A percentile compares a stretch with the other conserved stretches of the same genome.
Evolutionary conservation across 2,329 filamentous ascomycete genomes (phyloP).

Genomic region (Phialophora expanda): DNA sequence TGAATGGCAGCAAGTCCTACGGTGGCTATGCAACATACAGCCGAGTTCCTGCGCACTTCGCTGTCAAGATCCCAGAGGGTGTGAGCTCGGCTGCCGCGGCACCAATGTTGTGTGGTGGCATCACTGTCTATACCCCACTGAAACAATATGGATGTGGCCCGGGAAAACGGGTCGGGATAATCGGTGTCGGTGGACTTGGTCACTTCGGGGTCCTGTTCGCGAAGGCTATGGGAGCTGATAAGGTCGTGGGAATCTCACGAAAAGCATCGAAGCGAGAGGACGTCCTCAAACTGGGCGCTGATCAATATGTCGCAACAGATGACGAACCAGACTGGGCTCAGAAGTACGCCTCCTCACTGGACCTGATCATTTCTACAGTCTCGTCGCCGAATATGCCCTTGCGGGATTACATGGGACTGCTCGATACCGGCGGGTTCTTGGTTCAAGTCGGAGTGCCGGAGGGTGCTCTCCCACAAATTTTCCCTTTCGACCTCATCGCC

Average conservation of each 20-base stretch:
- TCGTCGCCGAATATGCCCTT: conserved; percentile 59
- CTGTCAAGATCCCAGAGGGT: conserved; percentile 49
- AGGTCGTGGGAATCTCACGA: conserved; percentile 62
- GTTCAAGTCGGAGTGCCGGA: conserved; percentile 73
- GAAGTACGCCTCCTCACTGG: conserved; percentile 55
- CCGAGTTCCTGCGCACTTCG: conserved; percentile 54
- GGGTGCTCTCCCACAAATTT: conserved; percentile 52
- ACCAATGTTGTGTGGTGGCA: conserved; percentile 77
- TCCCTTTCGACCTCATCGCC: conserved; percentile 63
- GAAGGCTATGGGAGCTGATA: conserved; percentile 70
- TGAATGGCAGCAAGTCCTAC: conserved; percentile 66
- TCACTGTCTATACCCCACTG: conserved; percentile 74
- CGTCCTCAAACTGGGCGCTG: conserved; percentile 60
- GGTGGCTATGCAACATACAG: conserved; percentile 67
- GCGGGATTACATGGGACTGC: conserved; percentile 63
- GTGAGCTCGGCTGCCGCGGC: conserved; percentile 56
- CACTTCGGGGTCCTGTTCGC: conserved; percentile 76
- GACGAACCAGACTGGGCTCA: conserved; percentile 61
- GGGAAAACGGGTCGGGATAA: conserved; percentile 72
- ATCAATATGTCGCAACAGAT: conserved; percentile 62
- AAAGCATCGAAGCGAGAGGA: conserved; percentile 57
- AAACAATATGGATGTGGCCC: conserved; percentile 70
- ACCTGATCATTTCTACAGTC: conserved; percentile 61
- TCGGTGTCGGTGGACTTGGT: conserved; percentile 75
- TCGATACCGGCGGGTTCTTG: conserved; percentile 65